These are phyloP conservation scores for Rutstroemia sp. DNA, from an alignment of 2,329 filamentous ascomycete genomes.

Conservation along the genomic window DNA sequence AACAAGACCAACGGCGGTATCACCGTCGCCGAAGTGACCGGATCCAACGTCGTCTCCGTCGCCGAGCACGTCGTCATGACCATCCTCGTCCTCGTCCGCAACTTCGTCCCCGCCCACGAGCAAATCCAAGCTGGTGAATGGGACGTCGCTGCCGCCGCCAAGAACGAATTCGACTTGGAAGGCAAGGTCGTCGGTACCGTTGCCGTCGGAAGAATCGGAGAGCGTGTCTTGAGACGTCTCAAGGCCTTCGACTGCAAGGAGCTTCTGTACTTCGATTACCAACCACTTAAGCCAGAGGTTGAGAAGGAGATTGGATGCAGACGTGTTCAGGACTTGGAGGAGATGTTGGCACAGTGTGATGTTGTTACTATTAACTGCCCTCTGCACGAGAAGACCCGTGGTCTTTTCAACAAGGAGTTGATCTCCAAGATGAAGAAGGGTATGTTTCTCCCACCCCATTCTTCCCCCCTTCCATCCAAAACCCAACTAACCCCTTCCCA, in stretches of 20 bases:
- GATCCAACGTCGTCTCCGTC: conserved; percentile 96
- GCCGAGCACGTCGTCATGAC: conserved; percentile 99
- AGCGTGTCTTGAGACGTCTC: conserved; percentile 92
- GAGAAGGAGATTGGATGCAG: conserved; percentile 95
- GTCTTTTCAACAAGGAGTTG: conserved; percentile 97
- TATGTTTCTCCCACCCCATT: conserved; percentile 75
- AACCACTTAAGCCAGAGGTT: conserved; percentile 75
- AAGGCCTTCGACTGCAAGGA: conserved; percentile 99
- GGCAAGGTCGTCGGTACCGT: conserved; percentile 97
- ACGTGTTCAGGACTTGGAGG: conserved; percentile 81
- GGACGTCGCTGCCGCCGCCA: conserved; percentile 92
- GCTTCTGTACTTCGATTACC: conserved; percentile 99
- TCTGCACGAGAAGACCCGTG: conserved; percentile 93
- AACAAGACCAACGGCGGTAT: conserved; percentile 98
- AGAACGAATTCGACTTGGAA: conserved; percentile 98
- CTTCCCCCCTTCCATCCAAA: background rate
- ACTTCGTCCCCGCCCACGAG: conserved; percentile 97
- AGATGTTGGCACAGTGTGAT: conserved; percentile 90
- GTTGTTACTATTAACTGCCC: conserved; percentile 99
- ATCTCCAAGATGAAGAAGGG: conserved; percentile 99
- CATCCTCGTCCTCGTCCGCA: conserved; percentile 90
- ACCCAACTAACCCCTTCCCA: conserved; percentile 26
- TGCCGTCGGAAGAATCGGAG: conserved; percentile 92
- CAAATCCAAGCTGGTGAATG: conserved; percentile 83
- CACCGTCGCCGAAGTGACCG: conserved; percentile 96